phyloP scores from a whole-genome alignment of 495 filamentous ascomycete genomes.

The Penicillium cosmopolitanum region DNA sequence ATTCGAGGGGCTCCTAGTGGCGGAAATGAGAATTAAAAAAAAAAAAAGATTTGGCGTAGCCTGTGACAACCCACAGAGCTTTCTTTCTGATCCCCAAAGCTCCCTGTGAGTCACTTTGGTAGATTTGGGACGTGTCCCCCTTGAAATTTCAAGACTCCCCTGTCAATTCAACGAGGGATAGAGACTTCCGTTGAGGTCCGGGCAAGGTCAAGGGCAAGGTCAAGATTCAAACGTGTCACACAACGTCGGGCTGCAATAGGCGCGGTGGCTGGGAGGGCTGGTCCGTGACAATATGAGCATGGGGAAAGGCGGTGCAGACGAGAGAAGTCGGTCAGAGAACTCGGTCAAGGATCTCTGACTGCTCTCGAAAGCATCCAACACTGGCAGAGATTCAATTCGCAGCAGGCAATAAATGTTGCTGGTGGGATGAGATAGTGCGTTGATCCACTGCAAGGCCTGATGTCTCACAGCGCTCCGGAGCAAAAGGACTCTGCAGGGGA shows the following conservation, averaged over 20 bases:
- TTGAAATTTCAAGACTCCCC: background rate
- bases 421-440: constrained; percentile 18
- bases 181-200: constrained; percentile 7
- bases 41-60: constrained; percentile 6
- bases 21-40: background rate
- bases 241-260: constrained; percentile 38
- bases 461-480: constrained; percentile 25
- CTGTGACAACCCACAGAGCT: background rate
- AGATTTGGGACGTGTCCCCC: background rate
- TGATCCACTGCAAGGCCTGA: constrained; percentile 35
- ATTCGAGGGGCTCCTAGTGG: constrained; percentile 3
- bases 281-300: constrained; percentile 23
- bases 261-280: constrained; percentile 32
- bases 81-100: background rate
- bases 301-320: constrained; percentile 26
- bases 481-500: constrained; percentile 36
- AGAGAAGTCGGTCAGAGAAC: constrained; percentile 23
- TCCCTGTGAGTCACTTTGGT: constrained; percentile 1
- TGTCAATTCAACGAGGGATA: constrained; percentile 1
- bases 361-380: background rate
- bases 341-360: background rate
- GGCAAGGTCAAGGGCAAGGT: background rate
- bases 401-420: constrained; percentile 15
- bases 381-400: background rate
- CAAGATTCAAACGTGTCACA: constrained; percentile 30